phyloP scores from a whole-genome alignment of 192 early-diverging fungal genomes.

The Rhizoclosmatium sp. region DNA sequence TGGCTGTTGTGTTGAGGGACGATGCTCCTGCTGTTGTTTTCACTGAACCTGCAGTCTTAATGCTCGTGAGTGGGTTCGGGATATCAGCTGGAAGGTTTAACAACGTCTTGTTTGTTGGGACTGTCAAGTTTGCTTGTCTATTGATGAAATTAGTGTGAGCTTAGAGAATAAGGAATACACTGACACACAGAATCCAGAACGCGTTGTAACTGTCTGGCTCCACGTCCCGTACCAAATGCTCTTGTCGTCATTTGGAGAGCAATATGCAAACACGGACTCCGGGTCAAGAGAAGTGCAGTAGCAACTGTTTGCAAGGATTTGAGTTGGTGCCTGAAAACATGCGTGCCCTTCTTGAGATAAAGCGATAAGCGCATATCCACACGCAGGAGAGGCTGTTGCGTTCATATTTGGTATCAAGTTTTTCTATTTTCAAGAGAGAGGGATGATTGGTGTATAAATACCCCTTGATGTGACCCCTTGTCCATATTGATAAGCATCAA shows the following conservation, averaged over 20 bases:
- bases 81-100: background rate
- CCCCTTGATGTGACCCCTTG: no score
- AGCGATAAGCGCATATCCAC: background rate
- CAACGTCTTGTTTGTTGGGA: background rate
- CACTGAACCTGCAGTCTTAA: background rate
- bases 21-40: no score
- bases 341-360: background rate
- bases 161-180: background rate
- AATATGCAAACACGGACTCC: background rate
- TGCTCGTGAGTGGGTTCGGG: background rate
- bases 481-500: no score
- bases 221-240: background rate
- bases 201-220: background rate
- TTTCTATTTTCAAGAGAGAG: no score
- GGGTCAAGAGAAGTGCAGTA: conserved; percentile 8
- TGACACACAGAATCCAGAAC: background rate
- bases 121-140: background rate
- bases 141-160: background rate
- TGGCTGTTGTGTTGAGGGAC: no score
- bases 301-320: background rate
- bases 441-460: no score
- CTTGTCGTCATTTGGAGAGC: background rate
- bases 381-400: background rate
- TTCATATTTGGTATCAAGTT: no score
- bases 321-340: background rate